Base-by-base conservation (phyloP, 305 asterid genomes). In the Solanum chacoense region DNA sequence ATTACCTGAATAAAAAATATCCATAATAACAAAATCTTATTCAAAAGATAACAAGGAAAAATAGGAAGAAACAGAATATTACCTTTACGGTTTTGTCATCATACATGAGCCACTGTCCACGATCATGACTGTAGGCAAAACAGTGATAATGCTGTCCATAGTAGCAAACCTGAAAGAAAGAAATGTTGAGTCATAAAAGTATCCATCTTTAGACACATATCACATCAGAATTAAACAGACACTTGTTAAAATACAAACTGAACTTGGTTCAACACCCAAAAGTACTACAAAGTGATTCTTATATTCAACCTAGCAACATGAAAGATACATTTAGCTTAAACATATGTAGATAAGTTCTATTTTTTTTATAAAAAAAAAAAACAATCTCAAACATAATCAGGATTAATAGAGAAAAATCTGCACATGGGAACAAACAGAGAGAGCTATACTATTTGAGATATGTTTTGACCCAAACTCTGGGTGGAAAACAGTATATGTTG, bases 71-170 rank as follows among this genome's bases (percentile, higher is more conserved):
- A 24, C 77, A 26, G 36, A 73, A 87, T 91, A 38, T 85, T 92
- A 96, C 99, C 99, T 97, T 97, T 88, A 97, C 98, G 8, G 96
- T 95, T 89, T 93, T 92, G 96, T 97, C 99, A 89, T 97, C 99
- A 85, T 96, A 96, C 99, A 97, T 97, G 80, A 95, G 90, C 99
- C 99, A 97, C 91, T 90, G 94, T 34, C 92, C 99, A 85, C 91
- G 94, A 84, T 95, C 98, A 12, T 89, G 93, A 72, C 96, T 95
- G 94, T 94, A 97, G 77, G 99, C 98, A 92, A 97, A 96, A 90
- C 98, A 97, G 90, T 96, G 98, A 90, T 97, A 97, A 93, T 97
- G 99, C 90, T 95, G 98, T 87, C 99, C 99, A 35, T 96, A 96
- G 91, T 95, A 94, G 93, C 98, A 94, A 88, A 95, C 98, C 98